Percentiles rank a stretch among this genome's conserved stretches.
phyloP scores from a whole-genome alignment of 2,329 filamentous ascomycete species.

The Fonsecaea multimorphosa region DNA sequence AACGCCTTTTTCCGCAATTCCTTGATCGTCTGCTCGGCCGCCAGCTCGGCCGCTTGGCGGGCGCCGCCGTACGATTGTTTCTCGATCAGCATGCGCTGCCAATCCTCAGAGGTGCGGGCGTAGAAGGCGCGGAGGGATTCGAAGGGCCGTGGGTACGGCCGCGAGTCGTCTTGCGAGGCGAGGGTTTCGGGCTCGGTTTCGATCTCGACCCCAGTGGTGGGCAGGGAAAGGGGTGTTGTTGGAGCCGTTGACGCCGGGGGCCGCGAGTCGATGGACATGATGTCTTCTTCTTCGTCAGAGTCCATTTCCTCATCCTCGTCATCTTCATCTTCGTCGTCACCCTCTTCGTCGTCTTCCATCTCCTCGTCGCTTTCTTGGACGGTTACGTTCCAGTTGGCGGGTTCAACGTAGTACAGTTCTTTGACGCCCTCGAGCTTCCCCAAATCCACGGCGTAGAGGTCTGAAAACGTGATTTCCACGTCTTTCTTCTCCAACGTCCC shows the following conservation, averaged over 20 bases:
- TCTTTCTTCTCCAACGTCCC: conserved; percentile 96
- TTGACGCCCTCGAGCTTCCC: conserved; percentile 93
- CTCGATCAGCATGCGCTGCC: conserved; percentile 86
- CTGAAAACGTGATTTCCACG: conserved; percentile 92
- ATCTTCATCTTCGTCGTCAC: conserved; percentile 49
- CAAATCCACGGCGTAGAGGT: conserved; percentile 91
- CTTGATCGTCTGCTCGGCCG: conserved; percentile 72
- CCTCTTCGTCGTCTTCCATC: conserved; percentile 52
- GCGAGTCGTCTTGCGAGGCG: conserved; percentile 74
- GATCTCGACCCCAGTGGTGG: conserved; percentile 46
- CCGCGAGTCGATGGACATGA: conserved; percentile 45
- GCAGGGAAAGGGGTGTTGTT: conserved; percentile 46
- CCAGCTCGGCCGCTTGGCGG: conserved; percentile 52
- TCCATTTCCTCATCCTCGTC: conserved; percentile 53
- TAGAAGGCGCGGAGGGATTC: conserved; percentile 93
- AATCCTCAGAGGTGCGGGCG: conserved; percentile 80
- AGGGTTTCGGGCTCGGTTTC: conserved; percentile 35
- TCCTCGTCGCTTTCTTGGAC: conserved; percentile 66
- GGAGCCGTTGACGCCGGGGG: conserved; percentile 45
- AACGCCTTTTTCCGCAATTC: conserved; percentile 93
- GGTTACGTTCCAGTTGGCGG: conserved; percentile 79
- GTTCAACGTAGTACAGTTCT: conserved; percentile 83
- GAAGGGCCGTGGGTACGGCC: conserved; percentile 81
- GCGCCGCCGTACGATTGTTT: conserved; percentile 67
- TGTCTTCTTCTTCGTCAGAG: conserved; percentile 49